phyloP scores from a whole-genome alignment of 148 eudicot genomes.

The Vaccinium corymbosum region DNA sequence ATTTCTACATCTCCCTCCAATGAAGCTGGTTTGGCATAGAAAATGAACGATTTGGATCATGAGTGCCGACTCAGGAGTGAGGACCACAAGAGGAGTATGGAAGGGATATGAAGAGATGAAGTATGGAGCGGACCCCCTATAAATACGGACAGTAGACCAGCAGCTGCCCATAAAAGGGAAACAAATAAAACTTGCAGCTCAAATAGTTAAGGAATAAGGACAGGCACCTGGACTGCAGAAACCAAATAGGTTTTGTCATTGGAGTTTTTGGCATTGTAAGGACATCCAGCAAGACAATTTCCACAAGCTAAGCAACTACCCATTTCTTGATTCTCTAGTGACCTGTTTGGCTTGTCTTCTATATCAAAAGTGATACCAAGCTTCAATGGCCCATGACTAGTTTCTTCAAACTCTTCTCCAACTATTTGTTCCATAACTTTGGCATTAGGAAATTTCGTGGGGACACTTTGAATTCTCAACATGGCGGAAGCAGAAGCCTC shows the following conservation, averaged over 20 bases:
- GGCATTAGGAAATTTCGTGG: conserved; percentile 25
- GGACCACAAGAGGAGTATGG: too few relatives aligned
- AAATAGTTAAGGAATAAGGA: background rate
- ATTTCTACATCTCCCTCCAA: too few relatives aligned
- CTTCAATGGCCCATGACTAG: conserved; percentile 14
- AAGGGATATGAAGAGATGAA: too few relatives aligned
- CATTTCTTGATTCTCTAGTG: conserved; percentile 3
- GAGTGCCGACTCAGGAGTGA: too few relatives aligned
- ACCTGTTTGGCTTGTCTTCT: conserved; percentile 17
- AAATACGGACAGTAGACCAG: too few relatives aligned
- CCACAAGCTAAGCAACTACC: conserved; percentile 33
- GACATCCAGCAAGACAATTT: conserved; percentile 39
- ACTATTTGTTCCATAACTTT: conserved; percentile 24
- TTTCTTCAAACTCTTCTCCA: conserved; percentile 26
- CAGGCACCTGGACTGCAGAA: conserved; percentile 30
- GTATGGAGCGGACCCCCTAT: too few relatives aligned
- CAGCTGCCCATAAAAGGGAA: too few relatives aligned
- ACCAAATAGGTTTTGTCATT: conserved; percentile 31
- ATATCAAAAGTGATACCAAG: conserved; percentile 31
- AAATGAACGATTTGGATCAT: too few relatives aligned
- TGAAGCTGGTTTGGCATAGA: too few relatives aligned
- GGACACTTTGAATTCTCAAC: conserved; percentile 29
- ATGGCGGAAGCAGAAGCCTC: conserved; percentile 33
- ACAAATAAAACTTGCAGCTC: too few relatives aligned
- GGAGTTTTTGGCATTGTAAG: conserved; percentile 37